Evolutionary conservation across 1,139 yeast species (phyloP), one percentile per base, ranked within the genome.

Genomic region (Hansenula lynferdii): DNA sequence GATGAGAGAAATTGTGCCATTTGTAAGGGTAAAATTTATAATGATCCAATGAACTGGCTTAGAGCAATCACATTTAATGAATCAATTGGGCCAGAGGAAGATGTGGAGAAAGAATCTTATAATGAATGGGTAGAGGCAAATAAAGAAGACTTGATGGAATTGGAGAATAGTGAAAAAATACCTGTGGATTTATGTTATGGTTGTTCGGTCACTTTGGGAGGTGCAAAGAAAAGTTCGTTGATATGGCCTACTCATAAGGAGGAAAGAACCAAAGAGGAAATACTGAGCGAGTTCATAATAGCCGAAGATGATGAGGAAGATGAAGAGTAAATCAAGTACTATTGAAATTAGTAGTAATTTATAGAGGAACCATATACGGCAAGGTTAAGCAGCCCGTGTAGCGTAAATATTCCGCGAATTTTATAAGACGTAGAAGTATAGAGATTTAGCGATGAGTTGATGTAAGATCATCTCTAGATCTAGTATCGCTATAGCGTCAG

Each of bases 1-100:
- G 42, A 47, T 25, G 42, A 42, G 1, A 42, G 28, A 5, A 37
- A 49, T 7, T 85, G 94, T 58, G 61, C 62, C 28, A 53, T 80
- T 1, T 83, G 90, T 57, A 70, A 69, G 9, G 66, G 62, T 20
- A 61, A 58, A 5, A 69, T 81, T 6, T 72, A 72, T 47, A 68
- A 69, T 31, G 73, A 79, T 49, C 85, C 94, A 0, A 65, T 73
- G 36, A 58, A 62, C 11, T 89, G 97, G 97, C 63, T 87, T 27
- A 67, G 70, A 37, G 73, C 75, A 23, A 87, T 87, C 39, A 86
- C 96, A 0, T 92, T 82, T 11, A 72, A 68, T 43, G 72, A 72
- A 2, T 65, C 80, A 1, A 79, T 77, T 4, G 72, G 75, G 0
- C 60, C 80, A 3, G 65, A 53, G 7, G 66, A 70, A 2, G 77